Conservation (phyloP, 139 green algal species). For the Micromonas pusilla region DNA sequence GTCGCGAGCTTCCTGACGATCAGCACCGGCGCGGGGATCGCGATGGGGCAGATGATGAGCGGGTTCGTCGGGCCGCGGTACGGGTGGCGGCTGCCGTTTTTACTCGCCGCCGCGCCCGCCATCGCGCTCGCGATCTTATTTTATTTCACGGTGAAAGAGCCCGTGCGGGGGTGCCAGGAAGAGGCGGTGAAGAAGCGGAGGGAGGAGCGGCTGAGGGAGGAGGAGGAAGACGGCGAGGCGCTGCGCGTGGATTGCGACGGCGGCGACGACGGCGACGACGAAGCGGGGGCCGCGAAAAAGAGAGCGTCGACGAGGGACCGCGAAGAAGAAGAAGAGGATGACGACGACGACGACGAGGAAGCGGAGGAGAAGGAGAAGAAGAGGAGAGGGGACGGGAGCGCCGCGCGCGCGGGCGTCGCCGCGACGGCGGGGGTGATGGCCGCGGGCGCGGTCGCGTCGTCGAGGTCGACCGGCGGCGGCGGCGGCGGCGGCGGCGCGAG, state of each 20-base stretch:
- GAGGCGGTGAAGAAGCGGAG: not conserved
- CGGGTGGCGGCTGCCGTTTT: slow-evolving; percentile 76
- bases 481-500: no score
- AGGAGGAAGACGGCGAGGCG: not conserved
- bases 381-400: not conserved
- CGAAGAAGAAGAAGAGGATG: no score
- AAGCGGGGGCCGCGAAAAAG: no score
- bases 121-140: slow-evolving; percentile 55
- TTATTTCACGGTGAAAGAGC: slow-evolving; percentile 28
- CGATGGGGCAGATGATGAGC: slow-evolving; percentile 57
- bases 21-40: slow-evolving; percentile 57
- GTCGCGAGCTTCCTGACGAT: slow-evolving; percentile 57
- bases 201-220: not conserved
- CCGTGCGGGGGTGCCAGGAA: not conserved
- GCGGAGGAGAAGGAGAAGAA: not conserved
- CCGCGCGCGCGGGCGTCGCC: no score
- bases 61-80: slow-evolving; percentile 52
- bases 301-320: no score
- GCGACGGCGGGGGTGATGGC: no score
- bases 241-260: not conserved
- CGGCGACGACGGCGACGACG: not conserved
- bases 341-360: not conserved
- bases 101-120: slow-evolving; percentile 58
- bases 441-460: no score
- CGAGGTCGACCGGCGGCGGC: not conserved